Percentiles rank a stretch among this genome's conserved stretches.
These are phyloP conservation scores for Oryza nivara DNA, from an alignment of 176 grass and related monocot species.

Conservation along the genomic window DNA sequence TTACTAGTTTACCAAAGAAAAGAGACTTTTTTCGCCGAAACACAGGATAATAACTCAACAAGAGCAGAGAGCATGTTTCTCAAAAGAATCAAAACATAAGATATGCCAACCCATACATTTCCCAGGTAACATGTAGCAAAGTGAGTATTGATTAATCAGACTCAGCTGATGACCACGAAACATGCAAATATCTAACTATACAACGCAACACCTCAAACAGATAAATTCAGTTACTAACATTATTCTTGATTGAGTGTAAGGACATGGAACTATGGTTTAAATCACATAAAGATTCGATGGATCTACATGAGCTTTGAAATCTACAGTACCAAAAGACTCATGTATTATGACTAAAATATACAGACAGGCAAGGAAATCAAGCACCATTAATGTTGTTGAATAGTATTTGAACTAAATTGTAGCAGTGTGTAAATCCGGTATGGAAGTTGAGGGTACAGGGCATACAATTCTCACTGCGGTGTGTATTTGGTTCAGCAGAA, in stretches of 20 bases:
- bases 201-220: conserved; percentile 6
- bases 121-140: conserved; percentile 8
- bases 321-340: background rate
- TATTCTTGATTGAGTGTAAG: conserved; percentile 8
- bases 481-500: conserved; percentile 55
- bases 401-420: conserved; percentile 23
- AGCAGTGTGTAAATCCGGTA: conserved; percentile 13
- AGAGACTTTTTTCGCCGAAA: background rate
- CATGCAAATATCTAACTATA: conserved; percentile 6
- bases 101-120: background rate
- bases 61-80: background rate
- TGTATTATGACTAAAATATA: conserved; percentile 17
- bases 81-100: conserved; percentile 12
- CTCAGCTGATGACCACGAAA: background rate
- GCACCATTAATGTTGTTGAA: conserved; percentile 11
- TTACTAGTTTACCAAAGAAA: conserved; percentile 9
- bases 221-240: background rate
- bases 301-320: background rate
- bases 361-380: conserved; percentile 22
- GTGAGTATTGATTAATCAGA: conserved; percentile 10
- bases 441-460: conserved; percentile 27
- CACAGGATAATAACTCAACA: conserved; percentile 7
- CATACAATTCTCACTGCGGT: conserved; percentile 81
- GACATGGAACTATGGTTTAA: background rate
- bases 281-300: background rate